Percentiles rank a stretch among this genome's conserved stretches.
Evolutionary conservation across 495 filamentous ascomycete genomes (phyloP).

Genomic region (Lasiosphaeriaceae sp.): DNA sequence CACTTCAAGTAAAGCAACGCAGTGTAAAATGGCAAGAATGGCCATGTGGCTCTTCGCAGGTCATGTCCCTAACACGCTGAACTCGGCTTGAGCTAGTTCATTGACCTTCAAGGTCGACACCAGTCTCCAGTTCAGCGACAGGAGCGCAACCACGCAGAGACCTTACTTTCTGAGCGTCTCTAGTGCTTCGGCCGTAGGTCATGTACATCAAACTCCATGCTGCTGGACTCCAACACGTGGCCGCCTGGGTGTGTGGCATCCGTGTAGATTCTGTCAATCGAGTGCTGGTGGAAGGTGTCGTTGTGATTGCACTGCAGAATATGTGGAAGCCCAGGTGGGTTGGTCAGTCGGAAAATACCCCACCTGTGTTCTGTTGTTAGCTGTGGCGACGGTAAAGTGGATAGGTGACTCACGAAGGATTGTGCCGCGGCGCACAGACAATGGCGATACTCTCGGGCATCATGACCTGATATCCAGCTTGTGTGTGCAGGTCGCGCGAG

Average conservation of each 20-base stretch:
- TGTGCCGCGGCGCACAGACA: constrained; percentile 83
- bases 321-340: constrained; percentile 81
- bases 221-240: constrained; percentile 68
- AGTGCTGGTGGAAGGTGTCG: constrained; percentile 73
- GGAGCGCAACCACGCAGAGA: no score
- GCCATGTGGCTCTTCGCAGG: no score
- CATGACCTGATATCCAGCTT: constrained; percentile 89
- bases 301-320: constrained; percentile 71
- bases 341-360: constrained; percentile 88
- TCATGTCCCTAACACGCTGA: no score
- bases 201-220: constrained; percentile 22
- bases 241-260: constrained; percentile 71
- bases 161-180: not conserved
- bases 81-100: no score
- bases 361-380: constrained; percentile 51
- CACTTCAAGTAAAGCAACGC: no score
- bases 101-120: no score
- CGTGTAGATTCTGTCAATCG: constrained; percentile 69
- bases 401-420: constrained; percentile 60
- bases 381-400: not conserved
- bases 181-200: constrained; percentile 19
- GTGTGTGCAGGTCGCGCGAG: constrained; percentile 87
- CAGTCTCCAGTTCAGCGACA: no score
- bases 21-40: no score
- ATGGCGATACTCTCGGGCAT: constrained; percentile 93